These are phyloP conservation scores for Xylaria castorea DNA, from an alignment of 495 filamentous ascomycete species.

Conservation along the genomic window DNA sequence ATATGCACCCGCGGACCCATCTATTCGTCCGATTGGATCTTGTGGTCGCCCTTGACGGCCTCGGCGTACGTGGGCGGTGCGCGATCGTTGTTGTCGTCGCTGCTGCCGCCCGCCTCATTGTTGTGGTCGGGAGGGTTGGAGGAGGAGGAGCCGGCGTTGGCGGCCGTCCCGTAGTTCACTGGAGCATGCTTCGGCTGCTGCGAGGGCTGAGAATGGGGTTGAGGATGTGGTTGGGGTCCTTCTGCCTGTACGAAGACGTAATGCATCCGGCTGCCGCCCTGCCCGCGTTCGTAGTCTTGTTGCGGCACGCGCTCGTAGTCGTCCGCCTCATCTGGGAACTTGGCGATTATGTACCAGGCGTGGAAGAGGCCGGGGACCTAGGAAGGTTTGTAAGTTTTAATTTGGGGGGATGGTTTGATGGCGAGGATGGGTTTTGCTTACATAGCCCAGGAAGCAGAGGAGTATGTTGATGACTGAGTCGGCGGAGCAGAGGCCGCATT, in stretches of 20 bases:
- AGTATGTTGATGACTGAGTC: constrained; percentile 96
- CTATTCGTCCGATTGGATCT: constrained; percentile 78
- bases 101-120: constrained; percentile 37
- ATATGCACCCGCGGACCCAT: not conserved
- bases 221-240: constrained; percentile 42
- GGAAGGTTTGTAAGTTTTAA: not conserved
- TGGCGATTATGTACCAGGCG: constrained; percentile 97
- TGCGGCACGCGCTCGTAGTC: constrained; percentile 67
- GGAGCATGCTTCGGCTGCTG: constrained; percentile 10
- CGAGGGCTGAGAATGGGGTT: not conserved
- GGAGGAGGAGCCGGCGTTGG: constrained; percentile 31
- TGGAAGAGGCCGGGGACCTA: constrained; percentile 88
- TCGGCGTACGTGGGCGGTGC: constrained; percentile 83
- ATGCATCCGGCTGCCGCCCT: constrained; percentile 32
- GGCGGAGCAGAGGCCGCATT: constrained; percentile 88
- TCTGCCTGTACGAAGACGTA: constrained; percentile 72
- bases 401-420: not conserved
- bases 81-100: constrained; percentile 23
- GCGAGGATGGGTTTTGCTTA: constrained; percentile 37
- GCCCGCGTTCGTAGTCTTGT: constrained; percentile 58
- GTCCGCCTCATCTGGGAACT: constrained; percentile 75
- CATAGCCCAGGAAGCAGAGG: constrained; percentile 84
- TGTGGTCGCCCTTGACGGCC: constrained; percentile 85
- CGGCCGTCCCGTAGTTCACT: constrained; percentile 32
- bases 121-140: constrained; percentile 34